Conservation (phyloP, 2,329 filamentous ascomycete genomes). For the Colletotrichum tofieldiae region DNA sequence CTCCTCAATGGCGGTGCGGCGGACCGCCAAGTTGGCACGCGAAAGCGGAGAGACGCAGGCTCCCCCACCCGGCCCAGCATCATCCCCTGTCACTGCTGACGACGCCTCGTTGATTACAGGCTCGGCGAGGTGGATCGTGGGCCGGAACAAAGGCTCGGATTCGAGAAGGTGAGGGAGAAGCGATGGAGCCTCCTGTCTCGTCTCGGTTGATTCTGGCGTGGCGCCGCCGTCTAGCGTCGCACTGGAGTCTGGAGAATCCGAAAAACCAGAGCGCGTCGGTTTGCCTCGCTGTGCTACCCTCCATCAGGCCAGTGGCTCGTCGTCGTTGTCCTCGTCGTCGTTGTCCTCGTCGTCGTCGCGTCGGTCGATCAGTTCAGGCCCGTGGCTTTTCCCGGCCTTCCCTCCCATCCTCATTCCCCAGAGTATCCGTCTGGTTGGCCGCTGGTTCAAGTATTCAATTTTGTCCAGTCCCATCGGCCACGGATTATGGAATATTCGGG, state of each 20-base stretch:
- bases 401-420: conserved; percentile 3
- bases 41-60: conserved; percentile 32
- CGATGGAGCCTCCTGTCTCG: conserved; percentile 9
- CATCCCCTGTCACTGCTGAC: conserved; percentile 37
- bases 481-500: conserved; percentile 11
- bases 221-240: conserved; percentile 4
- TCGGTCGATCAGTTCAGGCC: conserved; percentile 12
- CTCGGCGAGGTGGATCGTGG: conserved; percentile 40
- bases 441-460: neutral
- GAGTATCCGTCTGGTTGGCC: neutral
- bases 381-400: neutral
- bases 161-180: conserved; percentile 30
- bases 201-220: conserved; percentile 21
- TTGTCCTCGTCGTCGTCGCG: neutral
- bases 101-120: conserved; percentile 42
- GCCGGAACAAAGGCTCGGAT: conserved; percentile 24
- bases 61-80: conserved; percentile 23
- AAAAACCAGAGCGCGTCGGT: neutral
- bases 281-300: neutral
- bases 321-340: neutral
- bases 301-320: neutral
- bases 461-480: neutral
- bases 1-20: conserved; percentile 16
- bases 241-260: neutral
- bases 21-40: conserved; percentile 40